Evolutionary conservation across 1,284 basidiomycete genomes (phyloP).

Genomic region (Termitomyces sp.): DNA sequence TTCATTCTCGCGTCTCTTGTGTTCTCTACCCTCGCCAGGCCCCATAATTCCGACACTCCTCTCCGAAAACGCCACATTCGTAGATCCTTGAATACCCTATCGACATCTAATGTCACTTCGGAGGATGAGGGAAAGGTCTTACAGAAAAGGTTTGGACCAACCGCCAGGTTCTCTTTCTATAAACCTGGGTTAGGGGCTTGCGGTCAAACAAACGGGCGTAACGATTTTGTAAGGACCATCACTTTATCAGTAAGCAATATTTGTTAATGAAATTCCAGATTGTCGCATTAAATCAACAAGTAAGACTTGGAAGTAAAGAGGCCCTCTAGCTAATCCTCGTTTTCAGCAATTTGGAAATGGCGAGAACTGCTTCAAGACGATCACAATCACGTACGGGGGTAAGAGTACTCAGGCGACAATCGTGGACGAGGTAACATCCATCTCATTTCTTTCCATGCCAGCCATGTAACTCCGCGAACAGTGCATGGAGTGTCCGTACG

Average conservation of each 20-base stretch:
- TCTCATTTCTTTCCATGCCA: background rate
- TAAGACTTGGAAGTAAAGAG: slow-evolving; percentile 19
- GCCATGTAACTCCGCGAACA: slow-evolving; percentile 20
- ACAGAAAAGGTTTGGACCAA: slow-evolving; percentile 27
- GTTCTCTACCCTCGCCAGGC: slow-evolving; percentile 9
- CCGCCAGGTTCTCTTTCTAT: slow-evolving; percentile 43
- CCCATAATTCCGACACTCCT: slow-evolving; percentile 10
- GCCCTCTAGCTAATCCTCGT: background rate
- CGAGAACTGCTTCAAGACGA: slow-evolving; percentile 58
- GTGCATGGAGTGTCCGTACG: slow-evolving; percentile 64
- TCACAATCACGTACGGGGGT: slow-evolving; percentile 64
- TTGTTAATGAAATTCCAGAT: slow-evolving; percentile 26
- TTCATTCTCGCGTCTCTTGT: slow-evolving; percentile 14
- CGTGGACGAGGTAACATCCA: slow-evolving; percentile 54
- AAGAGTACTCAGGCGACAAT: slow-evolving; percentile 61
- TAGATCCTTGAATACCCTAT: slow-evolving; percentile 1
- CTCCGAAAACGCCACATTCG: slow-evolving; percentile 11
- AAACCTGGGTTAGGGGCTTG: slow-evolving; percentile 50
- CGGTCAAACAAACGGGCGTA: slow-evolving; percentile 24
- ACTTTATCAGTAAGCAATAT: background rate
- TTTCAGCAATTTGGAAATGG: slow-evolving; percentile 45
- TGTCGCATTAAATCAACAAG: slow-evolving; percentile 37
- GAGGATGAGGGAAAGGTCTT: slow-evolving; percentile 16
- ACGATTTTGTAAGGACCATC: slow-evolving; percentile 26
- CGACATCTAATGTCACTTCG: slow-evolving; percentile 3